Evolutionary conservation across 2,329 filamentous ascomycete genomes (phyloP), one percentile per base, ranked within the genome.

Genomic region (Fusarium napiforme): DNA sequence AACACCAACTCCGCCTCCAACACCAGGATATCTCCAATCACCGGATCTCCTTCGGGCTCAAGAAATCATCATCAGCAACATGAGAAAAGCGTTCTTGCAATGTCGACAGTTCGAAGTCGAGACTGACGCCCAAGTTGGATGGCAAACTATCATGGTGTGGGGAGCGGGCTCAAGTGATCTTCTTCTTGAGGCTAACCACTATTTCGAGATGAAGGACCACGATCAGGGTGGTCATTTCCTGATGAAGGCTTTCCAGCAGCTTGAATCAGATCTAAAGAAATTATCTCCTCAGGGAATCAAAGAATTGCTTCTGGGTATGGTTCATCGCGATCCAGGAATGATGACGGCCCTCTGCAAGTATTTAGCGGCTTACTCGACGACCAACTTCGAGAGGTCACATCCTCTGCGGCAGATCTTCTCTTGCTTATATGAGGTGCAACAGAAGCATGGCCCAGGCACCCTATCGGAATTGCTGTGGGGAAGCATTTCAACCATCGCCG

Each of bases 261-360:
- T 85, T 15, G 83, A 85, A 69, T 66, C 81, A 52, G 84, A 85
- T 60, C 70, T 85, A 49, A 83, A 81, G 69, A 83, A 83, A 49
- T 79, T 85, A 15, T 84, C 84, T 5, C 83, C 84, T 4, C 81
- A 84, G 52, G 82, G 83, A 5, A 84, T 85, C 60, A 81, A 83
- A 50, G 84, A 85, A 70, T 69, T 85, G 26, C 75, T 85, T 21
- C 72, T 85, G 28, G 83, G 83, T 45, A 84, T 85, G 83, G 82
- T 85, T 10, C 79, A 83, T 56, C 81, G 84, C 37, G 83, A 85
- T 60, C 80, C 82, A 19, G 83, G 83, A 23, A 81, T 85, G 81
- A 83, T 85, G 79, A 84, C 83, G n/a, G 83, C 84, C 3, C 77
- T 85, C 19, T 85, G 82, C 77, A 85, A 85, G 61, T 85, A 85